These are phyloP conservation scores for Helotiales sp. DNA, from an alignment of 2,329 filamentous ascomycete genomes.

Conservation along the genomic window DNA sequence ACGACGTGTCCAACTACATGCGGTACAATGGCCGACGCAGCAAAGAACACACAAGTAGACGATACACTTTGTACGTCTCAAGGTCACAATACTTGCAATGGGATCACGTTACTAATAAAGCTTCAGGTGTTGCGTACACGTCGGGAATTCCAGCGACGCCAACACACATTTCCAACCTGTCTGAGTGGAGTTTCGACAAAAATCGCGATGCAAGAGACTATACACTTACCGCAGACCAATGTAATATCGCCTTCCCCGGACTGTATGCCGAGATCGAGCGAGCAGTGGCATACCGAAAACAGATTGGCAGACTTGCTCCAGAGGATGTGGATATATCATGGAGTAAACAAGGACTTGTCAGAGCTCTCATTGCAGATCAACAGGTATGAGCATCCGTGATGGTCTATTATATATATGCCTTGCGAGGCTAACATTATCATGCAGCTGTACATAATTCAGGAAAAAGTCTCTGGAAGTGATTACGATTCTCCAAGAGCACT, in stretches of 20 bases:
- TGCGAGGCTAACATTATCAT: neutral
- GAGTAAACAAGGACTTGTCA: constrained; percentile 17
- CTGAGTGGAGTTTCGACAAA: constrained; percentile 4
- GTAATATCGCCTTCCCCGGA: constrained; percentile 17
- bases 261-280: constrained; percentile 24
- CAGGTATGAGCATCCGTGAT: constrained; percentile 20
- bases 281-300: constrained; percentile 19
- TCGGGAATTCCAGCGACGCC: neutral
- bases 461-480: constrained; percentile 18
- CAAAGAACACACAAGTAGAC: neutral
- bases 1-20: neutral
- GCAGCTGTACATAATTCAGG: constrained; percentile 44
- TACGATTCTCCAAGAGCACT: constrained; percentile 33
- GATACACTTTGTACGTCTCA: neutral
- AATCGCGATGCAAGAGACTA: constrained; percentile 14
- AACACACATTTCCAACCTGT: neutral
- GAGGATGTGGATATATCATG: constrained; percentile 26
- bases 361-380: constrained; percentile 29
- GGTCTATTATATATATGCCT: neutral
- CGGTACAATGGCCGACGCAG: neutral
- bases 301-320: neutral
- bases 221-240: constrained; percentile 8
- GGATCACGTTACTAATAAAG: neutral
- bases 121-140: neutral
- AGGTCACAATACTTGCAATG: neutral